These are phyloP conservation scores for Ascoidea rubescens DNA, from an alignment of 805 yeast species.

Conservation along the genomic window DNA sequence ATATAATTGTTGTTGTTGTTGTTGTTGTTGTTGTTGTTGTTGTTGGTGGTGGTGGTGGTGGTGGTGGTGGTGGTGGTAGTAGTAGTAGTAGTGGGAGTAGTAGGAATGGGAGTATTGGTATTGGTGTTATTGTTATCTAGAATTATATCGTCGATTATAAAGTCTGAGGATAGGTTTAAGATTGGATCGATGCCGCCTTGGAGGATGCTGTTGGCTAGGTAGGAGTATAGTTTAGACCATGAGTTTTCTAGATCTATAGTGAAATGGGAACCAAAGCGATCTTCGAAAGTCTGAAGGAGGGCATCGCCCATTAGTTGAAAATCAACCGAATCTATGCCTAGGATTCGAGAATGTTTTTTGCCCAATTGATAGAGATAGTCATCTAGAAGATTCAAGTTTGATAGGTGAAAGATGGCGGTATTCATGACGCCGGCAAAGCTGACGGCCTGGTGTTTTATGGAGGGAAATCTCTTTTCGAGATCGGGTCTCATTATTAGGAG, in stretches of 20 bases:
- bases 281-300: constrained; percentile 50
- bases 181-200: constrained; percentile 20
- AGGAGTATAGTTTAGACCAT: constrained; percentile 60
- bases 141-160: no score
- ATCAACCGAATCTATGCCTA: constrained; percentile 57
- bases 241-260: constrained; percentile 48
- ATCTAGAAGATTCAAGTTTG: constrained; percentile 40
- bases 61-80: background rate
- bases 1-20: background rate
- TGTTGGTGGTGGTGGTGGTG: background rate
- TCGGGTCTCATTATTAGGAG: constrained; percentile 44
- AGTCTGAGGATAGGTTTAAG: background rate
- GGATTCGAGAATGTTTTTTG: constrained; percentile 59
- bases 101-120: background rate
- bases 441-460: constrained; percentile 65
- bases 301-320: constrained; percentile 68
- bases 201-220: constrained; percentile 51
- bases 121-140: background rate
- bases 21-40: constrained; percentile 1
- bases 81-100: background rate
- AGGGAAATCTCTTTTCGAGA: constrained; percentile 55
- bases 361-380: constrained; percentile 51
- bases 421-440: constrained; percentile 71
- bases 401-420: constrained; percentile 50
- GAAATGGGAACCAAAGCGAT: constrained; percentile 39